A percentile compares a stretch with the other conserved stretches of the same genome.
phyloP scores from a whole-genome alignment of 352 stramenopile genomes.

The Pseudoperonospora humuli region DNA sequence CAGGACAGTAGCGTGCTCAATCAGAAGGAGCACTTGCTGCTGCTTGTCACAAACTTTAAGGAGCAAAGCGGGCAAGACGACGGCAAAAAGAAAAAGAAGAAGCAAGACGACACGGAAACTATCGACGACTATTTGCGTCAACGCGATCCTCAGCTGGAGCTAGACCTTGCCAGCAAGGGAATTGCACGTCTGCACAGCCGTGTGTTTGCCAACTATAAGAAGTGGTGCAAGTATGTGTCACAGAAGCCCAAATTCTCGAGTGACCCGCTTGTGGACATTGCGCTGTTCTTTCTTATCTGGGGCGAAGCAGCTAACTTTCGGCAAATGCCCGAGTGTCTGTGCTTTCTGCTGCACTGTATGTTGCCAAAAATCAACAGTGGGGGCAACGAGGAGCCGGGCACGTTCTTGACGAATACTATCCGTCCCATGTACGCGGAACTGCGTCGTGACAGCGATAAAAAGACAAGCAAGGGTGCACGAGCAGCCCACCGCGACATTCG shows the following conservation, averaged over 20 bases:
- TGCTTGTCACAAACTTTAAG: slow-evolving; percentile 76
- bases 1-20: slow-evolving; percentile 83
- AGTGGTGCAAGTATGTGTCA: slow-evolving; percentile 82
- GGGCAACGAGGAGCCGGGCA: slow-evolving; percentile 45
- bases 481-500: slow-evolving; percentile 65
- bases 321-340: slow-evolving; percentile 71
- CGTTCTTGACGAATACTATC: slow-evolving; percentile 60
- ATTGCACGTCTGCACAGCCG: slow-evolving; percentile 56
- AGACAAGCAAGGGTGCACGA: slow-evolving; percentile 65
- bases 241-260: slow-evolving; percentile 68
- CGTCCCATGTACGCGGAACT: slow-evolving; percentile 71
- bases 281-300: slow-evolving; percentile 80
- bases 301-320: slow-evolving; percentile 79
- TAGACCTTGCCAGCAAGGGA: slow-evolving; percentile 57
- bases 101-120: slow-evolving; percentile 26
- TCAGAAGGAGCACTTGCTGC: slow-evolving; percentile 66
- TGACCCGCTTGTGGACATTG: slow-evolving; percentile 66
- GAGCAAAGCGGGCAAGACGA: slow-evolving; percentile 51
- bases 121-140: slow-evolving; percentile 35
- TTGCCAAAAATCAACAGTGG: slow-evolving; percentile 44
- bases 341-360: slow-evolving; percentile 74
- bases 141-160: slow-evolving; percentile 58
- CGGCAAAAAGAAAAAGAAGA: slow-evolving; percentile 33
- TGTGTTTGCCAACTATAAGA: slow-evolving; percentile 79
- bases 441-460: slow-evolving; percentile 75